Evolutionary conservation across 2,329 filamentous ascomycete species (phyloP).

Genomic region (Fusarium pseudocircinatum): DNA sequence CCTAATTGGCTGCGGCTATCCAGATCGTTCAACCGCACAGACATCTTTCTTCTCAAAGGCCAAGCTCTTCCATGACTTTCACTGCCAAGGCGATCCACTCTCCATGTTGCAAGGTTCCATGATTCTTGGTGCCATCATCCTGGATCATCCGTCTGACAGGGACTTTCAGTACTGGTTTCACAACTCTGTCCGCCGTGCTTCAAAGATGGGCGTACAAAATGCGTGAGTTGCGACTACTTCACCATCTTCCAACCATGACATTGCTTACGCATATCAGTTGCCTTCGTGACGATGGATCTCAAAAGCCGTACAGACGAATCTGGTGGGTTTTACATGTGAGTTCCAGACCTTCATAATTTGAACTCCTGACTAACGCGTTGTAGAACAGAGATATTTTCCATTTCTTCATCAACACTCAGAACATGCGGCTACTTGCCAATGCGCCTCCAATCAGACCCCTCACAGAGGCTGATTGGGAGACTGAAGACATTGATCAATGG

Average conservation of each 20-base stretch:
- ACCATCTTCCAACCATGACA: fast-evolving
- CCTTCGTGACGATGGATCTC: not conserved
- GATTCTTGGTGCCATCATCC: slow-evolving; percentile 9
- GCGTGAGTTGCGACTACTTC: not conserved
- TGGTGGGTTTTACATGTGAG: slow-evolving; percentile 35
- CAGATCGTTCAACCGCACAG: slow-evolving; percentile 11
- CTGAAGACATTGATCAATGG: not conserved
- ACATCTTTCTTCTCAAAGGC: slow-evolving; percentile 27
- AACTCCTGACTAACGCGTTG: fast-evolving
- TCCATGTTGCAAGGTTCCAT: slow-evolving; percentile 25
- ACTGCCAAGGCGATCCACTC: slow-evolving; percentile 4
- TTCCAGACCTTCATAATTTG: fast-evolving
- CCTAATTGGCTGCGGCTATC: slow-evolving; percentile 19
- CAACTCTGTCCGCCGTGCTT: slow-evolving; percentile 23
- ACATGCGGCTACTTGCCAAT: not conserved
- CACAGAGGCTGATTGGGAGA: slow-evolving; percentile 23
- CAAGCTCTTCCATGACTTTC: slow-evolving; percentile 30
- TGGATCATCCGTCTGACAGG: slow-evolving; percentile 19
- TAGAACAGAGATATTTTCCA: slow-evolving; percentile 22
- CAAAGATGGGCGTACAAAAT: slow-evolving; percentile 3
- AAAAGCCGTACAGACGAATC: slow-evolving; percentile 18
- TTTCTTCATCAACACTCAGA: slow-evolving; percentile 15
- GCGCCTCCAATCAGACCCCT: not conserved
- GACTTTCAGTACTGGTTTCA: slow-evolving; percentile 36
- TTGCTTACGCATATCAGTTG: not conserved